These are phyloP conservation scores for Flaveria brownii DNA, from an alignment of 129 eudicot genomes.

Conservation along the genomic window DNA sequence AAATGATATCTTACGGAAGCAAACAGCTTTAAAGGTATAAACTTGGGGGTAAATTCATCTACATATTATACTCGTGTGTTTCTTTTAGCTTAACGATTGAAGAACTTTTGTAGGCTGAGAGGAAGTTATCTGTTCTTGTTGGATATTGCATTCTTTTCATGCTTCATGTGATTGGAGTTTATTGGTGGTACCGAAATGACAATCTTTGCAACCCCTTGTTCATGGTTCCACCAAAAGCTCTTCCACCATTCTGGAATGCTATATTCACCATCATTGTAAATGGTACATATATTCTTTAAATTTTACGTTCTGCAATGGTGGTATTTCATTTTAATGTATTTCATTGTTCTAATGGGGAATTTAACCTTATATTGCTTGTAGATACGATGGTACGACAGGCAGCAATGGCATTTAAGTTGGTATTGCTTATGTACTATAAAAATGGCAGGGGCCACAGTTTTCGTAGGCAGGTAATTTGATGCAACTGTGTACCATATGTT, in stretches of 20 bases:
- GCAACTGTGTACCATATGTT: conserved; percentile 6
- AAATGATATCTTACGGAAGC: conserved; percentile 72
- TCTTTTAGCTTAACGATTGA: conserved; percentile 1
- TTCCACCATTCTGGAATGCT: conserved; percentile 90
- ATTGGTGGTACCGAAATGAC: conserved; percentile 72
- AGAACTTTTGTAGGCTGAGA: conserved; percentile 61
- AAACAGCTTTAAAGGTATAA: conserved; percentile 65
- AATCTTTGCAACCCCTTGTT: conserved; percentile 61
- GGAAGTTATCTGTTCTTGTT: conserved; percentile 60
- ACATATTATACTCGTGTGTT: background rate
- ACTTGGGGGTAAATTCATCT: conserved; percentile 8
- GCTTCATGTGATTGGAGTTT: conserved; percentile 69
- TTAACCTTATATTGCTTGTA: conserved; percentile 32
- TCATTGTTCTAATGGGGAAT: background rate
- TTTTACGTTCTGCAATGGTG: background rate
- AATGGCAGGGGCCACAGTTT: conserved; percentile 76
- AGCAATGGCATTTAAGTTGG: conserved; percentile 76
- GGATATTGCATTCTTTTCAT: conserved; percentile 53
- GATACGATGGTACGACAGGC: conserved; percentile 80
- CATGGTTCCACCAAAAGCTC: conserved; percentile 79
- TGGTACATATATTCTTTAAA: conserved; percentile 48
- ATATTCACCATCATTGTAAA: conserved; percentile 65
- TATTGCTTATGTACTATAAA: conserved; percentile 66
- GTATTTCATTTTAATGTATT: background rate
- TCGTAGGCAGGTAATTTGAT: conserved; percentile 70